Base-by-base conservation (phyloP, 805 yeast genomes). In the Saccharomycopsis lassenensis region DNA sequence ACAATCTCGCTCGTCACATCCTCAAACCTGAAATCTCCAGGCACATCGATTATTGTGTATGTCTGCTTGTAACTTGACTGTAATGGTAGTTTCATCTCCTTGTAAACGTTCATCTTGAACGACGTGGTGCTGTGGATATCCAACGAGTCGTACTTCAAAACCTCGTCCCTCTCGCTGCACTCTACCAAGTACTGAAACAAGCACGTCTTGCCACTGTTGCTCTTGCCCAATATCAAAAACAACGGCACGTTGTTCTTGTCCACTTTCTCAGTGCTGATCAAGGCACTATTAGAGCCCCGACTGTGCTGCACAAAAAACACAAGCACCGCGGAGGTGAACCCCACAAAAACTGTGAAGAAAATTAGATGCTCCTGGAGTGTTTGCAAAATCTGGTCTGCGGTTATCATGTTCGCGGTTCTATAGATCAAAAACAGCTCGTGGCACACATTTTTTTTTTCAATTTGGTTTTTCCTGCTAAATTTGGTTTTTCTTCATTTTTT, bases 11-110 rank as follows among this genome's bases (percentile, higher is more conserved):
- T 67, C 40, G 62, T 46, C 23, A 74, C 61, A 34, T 77, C 59
- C 39, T 72, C 70, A 36, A 69, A 71, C 56, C 84, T 85, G 37
- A 69, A 59, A 57, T 81, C 86, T n/a, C 96, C 95, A 2, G 98
- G 98, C 44, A 75, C 75, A 50, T 89, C 97, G 35, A 79, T 65
- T 26, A 87, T 54, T 43, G 67, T 71, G 50, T 61, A 67, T 38
- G 49, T 57, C 40, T 55, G 64, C 47, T 51, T 58, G 32, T 44
- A 59, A 6, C 43, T 52, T 3, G 56, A 52, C 2, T 57, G 57
- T 5, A 57, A 50, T 7, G 71, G 71, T n/a, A 74, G 47, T 33
- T 52, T 46, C 35, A 63, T 56, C 7, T 49, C 45, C 5, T 55
- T 59, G 4, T 57, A 55, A 17, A 50, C 39, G 48, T 62, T 70